These are phyloP conservation scores for Boletus subparvulus DNA, from an alignment of 768 basidiomycete species.

Conservation along the genomic window DNA sequence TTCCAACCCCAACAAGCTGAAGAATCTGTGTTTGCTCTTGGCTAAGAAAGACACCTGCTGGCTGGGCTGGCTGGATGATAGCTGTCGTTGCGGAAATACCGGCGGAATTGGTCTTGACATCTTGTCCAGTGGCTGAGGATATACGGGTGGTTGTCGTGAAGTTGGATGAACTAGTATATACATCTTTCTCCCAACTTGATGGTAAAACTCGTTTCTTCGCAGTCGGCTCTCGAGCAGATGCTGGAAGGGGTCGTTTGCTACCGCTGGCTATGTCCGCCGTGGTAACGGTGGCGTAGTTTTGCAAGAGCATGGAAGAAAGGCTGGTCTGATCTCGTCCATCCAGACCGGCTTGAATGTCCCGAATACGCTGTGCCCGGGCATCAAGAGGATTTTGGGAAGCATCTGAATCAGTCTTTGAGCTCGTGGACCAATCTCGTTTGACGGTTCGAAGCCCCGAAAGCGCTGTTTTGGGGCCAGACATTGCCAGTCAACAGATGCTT, in stretches of 20 bases:
- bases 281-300: conserved; percentile 13
- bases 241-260: conserved; percentile 35
- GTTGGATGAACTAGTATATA: conserved; percentile 38
- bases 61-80: conserved; percentile 19
- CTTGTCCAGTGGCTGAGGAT: conserved; percentile 16
- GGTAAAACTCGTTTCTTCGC: conserved; percentile 62
- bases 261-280: conserved; percentile 22
- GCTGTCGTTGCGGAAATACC: not conserved
- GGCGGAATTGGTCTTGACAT: conserved; percentile 5
- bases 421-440: conserved; percentile 61
- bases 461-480: conserved; percentile 35
- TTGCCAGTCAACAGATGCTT: not conserved
- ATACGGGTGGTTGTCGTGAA: conserved; percentile 19
- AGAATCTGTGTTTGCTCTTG: conserved; percentile 85
- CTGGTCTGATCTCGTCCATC: conserved; percentile 38
- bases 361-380: conserved; percentile 43
- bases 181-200: conserved; percentile 42
- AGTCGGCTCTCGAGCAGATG: conserved; percentile 24
- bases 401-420: conserved; percentile 34
- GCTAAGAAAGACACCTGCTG: conserved; percentile 63
- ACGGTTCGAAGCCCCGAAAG: conserved; percentile 63
- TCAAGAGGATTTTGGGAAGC: conserved; percentile 22
- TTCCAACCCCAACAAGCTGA: conserved; percentile 65
- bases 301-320: conserved; percentile 5
- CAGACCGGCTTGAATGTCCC: conserved; percentile 59